Conservation (phyloP, 306 rosid genomes). For the Fragaria nilgerrensis region DNA sequence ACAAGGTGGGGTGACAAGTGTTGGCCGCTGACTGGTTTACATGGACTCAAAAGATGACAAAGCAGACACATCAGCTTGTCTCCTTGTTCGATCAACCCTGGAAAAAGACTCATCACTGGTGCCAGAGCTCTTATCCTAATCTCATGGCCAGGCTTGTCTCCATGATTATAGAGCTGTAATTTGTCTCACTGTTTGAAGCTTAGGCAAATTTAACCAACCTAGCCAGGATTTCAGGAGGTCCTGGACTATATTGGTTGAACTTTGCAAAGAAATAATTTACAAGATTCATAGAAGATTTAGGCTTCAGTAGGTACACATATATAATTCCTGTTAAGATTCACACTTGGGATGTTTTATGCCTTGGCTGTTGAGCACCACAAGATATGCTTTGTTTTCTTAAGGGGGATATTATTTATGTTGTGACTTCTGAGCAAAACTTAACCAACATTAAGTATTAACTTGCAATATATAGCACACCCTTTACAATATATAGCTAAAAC, state of each 20-base stretch:
- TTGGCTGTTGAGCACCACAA: slow-evolving; percentile 8
- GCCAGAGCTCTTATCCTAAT: slow-evolving; percentile 27
- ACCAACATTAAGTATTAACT: not conserved
- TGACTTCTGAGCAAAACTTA: not conserved
- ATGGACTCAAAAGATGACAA: slow-evolving; percentile 32
- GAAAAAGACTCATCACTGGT: slow-evolving; percentile 32
- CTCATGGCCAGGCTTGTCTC: slow-evolving; percentile 41
- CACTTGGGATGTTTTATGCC: not conserved
- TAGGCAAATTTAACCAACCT: not conserved
- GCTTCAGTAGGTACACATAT: not conserved
- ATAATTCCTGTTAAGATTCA: not conserved
- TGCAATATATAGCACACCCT: not conserved
- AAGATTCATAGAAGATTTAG: not conserved
- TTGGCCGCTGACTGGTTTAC: slow-evolving; percentile 25
- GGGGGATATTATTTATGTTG: not conserved
- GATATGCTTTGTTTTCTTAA: not conserved
- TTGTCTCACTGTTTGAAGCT: slow-evolving; percentile 25
- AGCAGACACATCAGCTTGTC: slow-evolving; percentile 39
- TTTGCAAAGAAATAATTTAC: not conserved
- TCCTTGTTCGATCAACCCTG: slow-evolving; percentile 28
- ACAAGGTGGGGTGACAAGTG: slow-evolving; percentile 33
- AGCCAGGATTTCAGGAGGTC: slow-evolving; percentile 5
- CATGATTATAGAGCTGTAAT: slow-evolving; percentile 18
- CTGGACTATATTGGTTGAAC: not conserved
- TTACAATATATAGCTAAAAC: not conserved